A percentile compares a stretch with the other conserved stretches of the same genome.
Conservation (phyloP, 768 basidiomycete genomes). For the Pisolithus albus region DNA sequence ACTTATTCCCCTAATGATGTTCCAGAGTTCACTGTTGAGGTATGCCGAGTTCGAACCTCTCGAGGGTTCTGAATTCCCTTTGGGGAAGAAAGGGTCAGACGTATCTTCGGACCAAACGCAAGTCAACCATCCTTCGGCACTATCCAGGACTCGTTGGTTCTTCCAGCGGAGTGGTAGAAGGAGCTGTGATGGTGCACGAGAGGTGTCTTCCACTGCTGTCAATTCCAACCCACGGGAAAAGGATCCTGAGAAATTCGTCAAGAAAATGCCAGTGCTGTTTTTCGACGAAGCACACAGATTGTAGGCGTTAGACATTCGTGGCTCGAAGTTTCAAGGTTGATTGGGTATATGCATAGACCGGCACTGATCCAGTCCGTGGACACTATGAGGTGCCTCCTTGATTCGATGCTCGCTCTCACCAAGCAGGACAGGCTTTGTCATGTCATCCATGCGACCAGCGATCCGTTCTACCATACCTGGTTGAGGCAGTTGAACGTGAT, state of each 20-base stretch:
- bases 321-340: background rate
- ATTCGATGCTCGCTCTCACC: slow-evolving; percentile 80
- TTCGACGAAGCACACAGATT: slow-evolving; percentile 84
- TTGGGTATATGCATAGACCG: slow-evolving; percentile 37
- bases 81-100: slow-evolving; percentile 24
- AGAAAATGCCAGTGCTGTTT: slow-evolving; percentile 75
- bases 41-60: slow-evolving; percentile 63
- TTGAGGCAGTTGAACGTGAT: slow-evolving; percentile 72
- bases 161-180: slow-evolving; percentile 21
- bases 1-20: background rate
- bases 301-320: slow-evolving; percentile 31
- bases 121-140: slow-evolving; percentile 28
- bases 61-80: slow-evolving; percentile 20
- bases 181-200: slow-evolving; percentile 23
- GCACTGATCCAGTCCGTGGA: slow-evolving; percentile 70
- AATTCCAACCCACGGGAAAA: slow-evolving; percentile 16
- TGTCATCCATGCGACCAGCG: slow-evolving; percentile 75
- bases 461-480: slow-evolving; percentile 83
- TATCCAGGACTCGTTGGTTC: slow-evolving; percentile 13
- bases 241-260: slow-evolving; percentile 34
- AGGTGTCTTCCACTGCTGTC: slow-evolving; percentile 24
- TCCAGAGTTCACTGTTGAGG: slow-evolving; percentile 58
- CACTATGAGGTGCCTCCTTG: slow-evolving; percentile 78
- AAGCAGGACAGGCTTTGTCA: slow-evolving; percentile 85
- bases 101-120: slow-evolving; percentile 39